phyloP scores from a whole-genome alignment of 2,329 filamentous ascomycete species.

The Neophaeococcomyces aloes region DNA sequence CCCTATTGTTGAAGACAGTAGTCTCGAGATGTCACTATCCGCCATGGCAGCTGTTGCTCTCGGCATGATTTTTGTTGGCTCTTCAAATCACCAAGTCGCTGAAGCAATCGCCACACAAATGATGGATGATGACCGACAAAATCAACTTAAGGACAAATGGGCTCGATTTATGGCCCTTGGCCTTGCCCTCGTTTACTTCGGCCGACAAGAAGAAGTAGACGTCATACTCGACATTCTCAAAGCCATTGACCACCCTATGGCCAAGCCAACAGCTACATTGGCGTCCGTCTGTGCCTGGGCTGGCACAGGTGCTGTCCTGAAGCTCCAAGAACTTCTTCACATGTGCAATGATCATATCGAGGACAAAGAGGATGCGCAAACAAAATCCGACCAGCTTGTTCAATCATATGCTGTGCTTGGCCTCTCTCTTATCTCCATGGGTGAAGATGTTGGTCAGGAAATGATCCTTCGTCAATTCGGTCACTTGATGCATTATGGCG shows the following conservation, averaged over 20 bases:
- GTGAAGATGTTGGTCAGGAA: conserved; percentile 94
- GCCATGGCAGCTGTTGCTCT: conserved; percentile 90
- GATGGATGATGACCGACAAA: conserved; percentile 83
- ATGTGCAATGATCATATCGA: conserved; percentile 98
- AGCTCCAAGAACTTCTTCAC: conserved; percentile 92
- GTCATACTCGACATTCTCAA: conserved; percentile 94
- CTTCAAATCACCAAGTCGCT: conserved; percentile 79
- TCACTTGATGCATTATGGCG: conserved; percentile 98
- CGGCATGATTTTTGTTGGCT: conserved; percentile 85
- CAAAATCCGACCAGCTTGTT: conserved; percentile 88
- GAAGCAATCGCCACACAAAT: conserved; percentile 87
- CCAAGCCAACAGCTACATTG: conserved; percentile 86
- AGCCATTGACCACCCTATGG: conserved; percentile 92
- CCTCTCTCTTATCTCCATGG: conserved; percentile 91
- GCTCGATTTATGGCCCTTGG: conserved; percentile 92
- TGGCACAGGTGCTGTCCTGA: conserved; percentile 89
- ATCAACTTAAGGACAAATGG: conserved; percentile 95
- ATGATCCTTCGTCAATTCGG: conserved; percentile 98
- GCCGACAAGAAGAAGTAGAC: conserved; percentile 96
- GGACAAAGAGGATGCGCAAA: conserved; percentile 83
- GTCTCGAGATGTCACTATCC: conserved; percentile 84
- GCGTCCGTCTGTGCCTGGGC: conserved; percentile 97
- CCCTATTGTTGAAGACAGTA: conserved; percentile 76
- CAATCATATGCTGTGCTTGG: conserved; percentile 95
- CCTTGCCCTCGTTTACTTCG: conserved; percentile 87